These are phyloP conservation scores for Mikania micrantha DNA, from an alignment of 129 eudicot genomes.

Conservation along the genomic window DNA sequence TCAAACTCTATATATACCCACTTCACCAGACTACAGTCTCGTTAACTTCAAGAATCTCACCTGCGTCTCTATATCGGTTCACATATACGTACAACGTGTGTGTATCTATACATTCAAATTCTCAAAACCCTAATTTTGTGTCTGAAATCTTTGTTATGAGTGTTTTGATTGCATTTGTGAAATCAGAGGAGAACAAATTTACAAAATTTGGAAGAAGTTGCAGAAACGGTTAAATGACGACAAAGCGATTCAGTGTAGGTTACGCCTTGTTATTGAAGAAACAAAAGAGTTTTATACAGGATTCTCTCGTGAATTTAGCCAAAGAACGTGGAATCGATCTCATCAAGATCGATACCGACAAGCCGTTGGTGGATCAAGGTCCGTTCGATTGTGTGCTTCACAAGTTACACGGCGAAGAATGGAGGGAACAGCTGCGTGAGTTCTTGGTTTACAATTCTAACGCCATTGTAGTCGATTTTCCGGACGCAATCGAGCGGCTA, in stretches of 20 bases:
- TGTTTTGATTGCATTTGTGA: slow-evolving; percentile 15
- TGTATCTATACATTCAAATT: not conserved
- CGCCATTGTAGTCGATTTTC: slow-evolving; percentile 50
- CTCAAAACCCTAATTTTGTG: not conserved
- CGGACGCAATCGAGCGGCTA: slow-evolving; percentile 57
- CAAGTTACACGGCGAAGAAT: slow-evolving; percentile 60
- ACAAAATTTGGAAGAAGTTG: not conserved
- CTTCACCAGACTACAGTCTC: slow-evolving; percentile 17
- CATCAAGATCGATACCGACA: slow-evolving; percentile 46
- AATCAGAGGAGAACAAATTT: slow-evolving; percentile 1
- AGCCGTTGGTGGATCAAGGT: slow-evolving; percentile 62
- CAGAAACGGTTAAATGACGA: slow-evolving; percentile 18
- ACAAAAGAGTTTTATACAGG: slow-evolving; percentile 57
- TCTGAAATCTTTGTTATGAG: slow-evolving; percentile 16
- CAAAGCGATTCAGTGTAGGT: slow-evolving; percentile 52
- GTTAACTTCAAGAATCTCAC: slow-evolving; percentile 26
- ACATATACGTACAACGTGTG: slow-evolving; percentile 2
- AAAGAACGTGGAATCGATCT: slow-evolving; percentile 55
- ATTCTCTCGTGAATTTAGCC: slow-evolving; percentile 46
- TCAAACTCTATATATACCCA: slow-evolving; percentile 18
- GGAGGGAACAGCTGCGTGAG: slow-evolving; percentile 49
- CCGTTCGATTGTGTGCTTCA: slow-evolving; percentile 91
- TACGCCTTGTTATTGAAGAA: slow-evolving; percentile 77
- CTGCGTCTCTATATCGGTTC: slow-evolving; percentile 5
- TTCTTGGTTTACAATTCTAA: slow-evolving; percentile 34